Conservation (phyloP, 1,284 basidiomycete species). For the Exobasidium cylindrosporum region DNA sequence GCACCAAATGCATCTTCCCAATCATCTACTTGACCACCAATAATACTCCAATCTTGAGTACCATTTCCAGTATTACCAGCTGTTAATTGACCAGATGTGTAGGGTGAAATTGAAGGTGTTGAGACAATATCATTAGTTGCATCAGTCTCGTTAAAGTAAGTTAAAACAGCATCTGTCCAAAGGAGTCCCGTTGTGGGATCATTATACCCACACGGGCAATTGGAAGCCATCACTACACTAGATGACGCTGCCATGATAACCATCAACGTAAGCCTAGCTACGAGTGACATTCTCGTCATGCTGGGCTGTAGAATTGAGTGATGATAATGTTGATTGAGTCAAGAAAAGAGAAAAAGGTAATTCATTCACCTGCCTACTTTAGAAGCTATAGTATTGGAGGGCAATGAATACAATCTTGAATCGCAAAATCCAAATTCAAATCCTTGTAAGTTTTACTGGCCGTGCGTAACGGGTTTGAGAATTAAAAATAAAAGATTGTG, state of each 20-base stretch:
- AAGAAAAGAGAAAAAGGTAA: too few relatives aligned
- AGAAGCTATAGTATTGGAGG: too few relatives aligned
- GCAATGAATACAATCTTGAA: too few relatives aligned
- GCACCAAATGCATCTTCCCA: slow-evolving; percentile 42
- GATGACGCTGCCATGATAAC: background rate
- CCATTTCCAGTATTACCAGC: slow-evolving; percentile 33
- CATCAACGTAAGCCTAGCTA: background rate
- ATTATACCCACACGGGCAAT: slow-evolving; percentile 43
- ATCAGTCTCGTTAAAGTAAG: slow-evolving; percentile 47
- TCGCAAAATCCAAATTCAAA: too few relatives aligned
- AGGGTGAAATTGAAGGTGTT: slow-evolving; percentile 23
- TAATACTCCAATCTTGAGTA: slow-evolving; percentile 30
- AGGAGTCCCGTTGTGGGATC: slow-evolving; percentile 37
- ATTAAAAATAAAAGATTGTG: too few relatives aligned
- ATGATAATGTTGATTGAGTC: too few relatives aligned
- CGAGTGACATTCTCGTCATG: background rate
- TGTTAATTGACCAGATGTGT: slow-evolving; percentile 24
- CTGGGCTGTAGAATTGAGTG: background rate
- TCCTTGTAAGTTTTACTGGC: too few relatives aligned
- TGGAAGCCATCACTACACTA: slow-evolving; percentile 17
- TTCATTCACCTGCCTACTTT: too few relatives aligned
- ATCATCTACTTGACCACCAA: slow-evolving; percentile 34
- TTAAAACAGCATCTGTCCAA: slow-evolving; percentile 45
- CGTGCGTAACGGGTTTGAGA: too few relatives aligned
- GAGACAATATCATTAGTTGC: slow-evolving; percentile 29